Conservation (phyloP, 139 green algal species). For the Chlamydomonas applanata region DNA sequence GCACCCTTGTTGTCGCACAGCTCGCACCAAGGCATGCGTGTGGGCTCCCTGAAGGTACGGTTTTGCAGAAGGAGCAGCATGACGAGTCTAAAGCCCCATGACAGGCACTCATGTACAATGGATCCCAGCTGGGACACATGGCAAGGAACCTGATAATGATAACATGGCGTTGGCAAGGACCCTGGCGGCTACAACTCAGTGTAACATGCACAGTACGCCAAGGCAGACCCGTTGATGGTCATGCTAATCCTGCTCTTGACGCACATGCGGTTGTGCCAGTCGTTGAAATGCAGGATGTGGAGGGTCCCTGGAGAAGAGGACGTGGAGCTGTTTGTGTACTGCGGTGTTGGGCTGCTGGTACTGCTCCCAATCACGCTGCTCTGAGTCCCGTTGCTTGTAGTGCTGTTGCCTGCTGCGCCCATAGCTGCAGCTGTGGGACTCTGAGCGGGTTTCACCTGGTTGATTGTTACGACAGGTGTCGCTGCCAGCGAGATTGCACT, state of each 20-base stretch:
- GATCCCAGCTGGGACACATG: no score
- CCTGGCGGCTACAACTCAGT: no score
- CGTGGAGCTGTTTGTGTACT: no score
- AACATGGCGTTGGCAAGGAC: no score
- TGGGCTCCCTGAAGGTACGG: background rate
- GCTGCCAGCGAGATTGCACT: no score
- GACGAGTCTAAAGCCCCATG: background rate
- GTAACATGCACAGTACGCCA: background rate
- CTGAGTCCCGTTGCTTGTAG: background rate
- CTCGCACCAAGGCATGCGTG: background rate
- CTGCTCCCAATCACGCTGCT: background rate
- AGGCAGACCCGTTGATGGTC: no score
- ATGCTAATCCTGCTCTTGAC: background rate
- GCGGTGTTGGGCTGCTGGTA: background rate
- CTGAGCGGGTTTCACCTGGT: no score
- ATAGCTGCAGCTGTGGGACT: no score
- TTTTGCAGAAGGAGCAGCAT: background rate
- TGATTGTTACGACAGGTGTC: no score
- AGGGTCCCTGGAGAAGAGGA: slow-evolving; percentile 11
- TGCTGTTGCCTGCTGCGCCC: background rate
- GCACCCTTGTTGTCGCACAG: slow-evolving; percentile 12
- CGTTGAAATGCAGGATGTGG: slow-evolving; percentile 43
- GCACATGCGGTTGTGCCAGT: slow-evolving; percentile 29
- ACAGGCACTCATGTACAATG: background rate
- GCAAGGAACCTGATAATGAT: no score